These are phyloP conservation scores for Neurospora sp. DNA, from an alignment of 495 filamentous ascomycete species.

Conservation along the genomic window DNA sequence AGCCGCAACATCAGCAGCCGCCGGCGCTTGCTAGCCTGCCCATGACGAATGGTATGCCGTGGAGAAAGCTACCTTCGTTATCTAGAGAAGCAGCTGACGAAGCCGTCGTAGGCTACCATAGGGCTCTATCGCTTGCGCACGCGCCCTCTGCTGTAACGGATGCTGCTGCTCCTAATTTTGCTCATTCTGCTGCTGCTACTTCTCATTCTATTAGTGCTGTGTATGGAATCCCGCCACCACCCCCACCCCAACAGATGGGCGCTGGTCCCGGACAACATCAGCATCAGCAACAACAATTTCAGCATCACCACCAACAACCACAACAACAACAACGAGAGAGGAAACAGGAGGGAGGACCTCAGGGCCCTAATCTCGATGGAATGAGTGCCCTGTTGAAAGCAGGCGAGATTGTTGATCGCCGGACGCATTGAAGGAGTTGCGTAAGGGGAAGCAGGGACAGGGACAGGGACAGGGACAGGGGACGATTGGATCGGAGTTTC, in stretches of 20 bases:
- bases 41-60: conserved; percentile 13
- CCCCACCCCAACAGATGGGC: background rate
- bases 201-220: background rate
- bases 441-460: conserved; percentile 6
- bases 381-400: conserved; percentile 45
- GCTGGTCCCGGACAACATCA: background rate
- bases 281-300: background rate
- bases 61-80: background rate
- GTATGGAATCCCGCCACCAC: background rate
- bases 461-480: conserved; percentile 6
- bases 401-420: conserved; percentile 44
- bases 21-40: background rate
- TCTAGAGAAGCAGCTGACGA: conserved; percentile 5
- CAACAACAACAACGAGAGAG: background rate
- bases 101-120: conserved; percentile 13
- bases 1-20: background rate
- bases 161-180: background rate
- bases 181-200: too few species aligned
- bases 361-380: conserved; percentile 26
- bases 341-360: conserved; percentile 3
- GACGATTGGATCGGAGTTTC: background rate
- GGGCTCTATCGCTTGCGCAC: conserved; percentile 4
- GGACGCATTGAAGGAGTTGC: conserved; percentile 10
- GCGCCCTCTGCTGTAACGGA: background rate
- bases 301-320: background rate